Evolutionary conservation across 257 asterid species (phyloP).

Genomic region (Solanum corneliomulleri): DNA sequence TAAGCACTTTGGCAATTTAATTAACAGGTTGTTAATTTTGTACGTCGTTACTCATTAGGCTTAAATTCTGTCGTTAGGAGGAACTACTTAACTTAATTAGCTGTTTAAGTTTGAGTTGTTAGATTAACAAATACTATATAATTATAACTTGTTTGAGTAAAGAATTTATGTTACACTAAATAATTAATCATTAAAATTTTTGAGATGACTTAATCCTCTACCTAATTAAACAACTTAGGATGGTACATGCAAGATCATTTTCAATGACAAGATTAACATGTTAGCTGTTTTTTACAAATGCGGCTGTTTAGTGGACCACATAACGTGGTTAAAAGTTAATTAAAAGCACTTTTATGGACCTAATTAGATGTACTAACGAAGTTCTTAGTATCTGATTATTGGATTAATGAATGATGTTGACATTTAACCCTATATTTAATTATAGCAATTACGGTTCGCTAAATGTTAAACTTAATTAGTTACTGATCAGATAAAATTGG

Average conservation of each 20-base stretch:
- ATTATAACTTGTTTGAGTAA: background rate
- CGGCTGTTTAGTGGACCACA: conserved; percentile 1
- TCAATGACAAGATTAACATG: background rate
- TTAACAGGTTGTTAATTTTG: background rate
- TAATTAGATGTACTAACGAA: background rate
- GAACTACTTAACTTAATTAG: background rate
- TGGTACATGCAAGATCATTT: background rate
- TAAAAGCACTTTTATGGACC: background rate
- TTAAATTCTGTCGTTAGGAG: background rate
- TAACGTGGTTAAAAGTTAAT: background rate
- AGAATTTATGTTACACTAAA: background rate
- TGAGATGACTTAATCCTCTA: background rate
- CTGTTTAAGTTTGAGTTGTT: background rate
- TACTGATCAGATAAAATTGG: background rate
- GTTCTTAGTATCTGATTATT: background rate
- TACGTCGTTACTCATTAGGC: background rate
- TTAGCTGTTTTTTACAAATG: background rate
- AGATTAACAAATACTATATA: background rate
- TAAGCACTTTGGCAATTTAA: background rate
- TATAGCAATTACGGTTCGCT: background rate
- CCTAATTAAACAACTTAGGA: background rate
- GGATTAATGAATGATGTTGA: background rate
- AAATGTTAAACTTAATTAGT: background rate
- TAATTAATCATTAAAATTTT: background rate
- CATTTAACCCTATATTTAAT: background rate